Base-by-base conservation (phyloP, 805 yeast genomes). In the Candida silvatica region DNA sequence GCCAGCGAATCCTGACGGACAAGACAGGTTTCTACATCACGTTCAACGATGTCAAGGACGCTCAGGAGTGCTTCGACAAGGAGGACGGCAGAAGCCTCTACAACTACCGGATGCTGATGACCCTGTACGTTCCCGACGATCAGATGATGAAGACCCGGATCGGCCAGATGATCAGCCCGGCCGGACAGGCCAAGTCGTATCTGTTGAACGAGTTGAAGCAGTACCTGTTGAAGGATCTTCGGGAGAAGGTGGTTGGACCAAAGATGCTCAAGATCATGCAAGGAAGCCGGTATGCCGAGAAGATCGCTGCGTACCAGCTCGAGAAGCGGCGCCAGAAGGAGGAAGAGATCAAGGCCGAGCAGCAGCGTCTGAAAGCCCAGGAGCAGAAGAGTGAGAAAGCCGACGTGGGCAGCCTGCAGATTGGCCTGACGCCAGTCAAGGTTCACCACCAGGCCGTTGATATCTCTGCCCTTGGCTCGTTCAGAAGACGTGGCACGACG, bases 191-290 rank as follows among this genome's bases (percentile, higher is more conserved):
- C 0, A 64, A 72, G 1, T 59, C 67, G 17, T 58, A 68, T 35
- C 60, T 87, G 32, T 51, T 77, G 18, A 73, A 70, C 37, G 95
- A 86, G 43, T 65, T 86, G 34, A 74, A 73, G 39, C 60, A 63
- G 8, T 75, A 77, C 31, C 53, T 86, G 30, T 59, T 75, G 16
- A 79, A 80, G 40, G 94, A 86, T 56, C 71, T 86, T 17, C 66
- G 82, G 44, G 90, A 77, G 47, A 71, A 85, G 40, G 58, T 82
- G 3, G 69, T 84, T 17, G 87, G 82, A 0, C 85, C 92, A 0
- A 64, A 68, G 2, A 71, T 86, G 14, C 62, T 81, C 36, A 77
- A 77, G 20, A 56, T 69, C 15, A 62, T 86, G 43, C 69, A 72
- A 37, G 77, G 76, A 27, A 71, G 69, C 4, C 68, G 67, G 16